Percentiles rank a stretch among this genome's conserved stretches.
phyloP scores from a whole-genome alignment of 2,329 filamentous ascomycete genomes.

The Fusarium tanahbumbuense region DNA sequence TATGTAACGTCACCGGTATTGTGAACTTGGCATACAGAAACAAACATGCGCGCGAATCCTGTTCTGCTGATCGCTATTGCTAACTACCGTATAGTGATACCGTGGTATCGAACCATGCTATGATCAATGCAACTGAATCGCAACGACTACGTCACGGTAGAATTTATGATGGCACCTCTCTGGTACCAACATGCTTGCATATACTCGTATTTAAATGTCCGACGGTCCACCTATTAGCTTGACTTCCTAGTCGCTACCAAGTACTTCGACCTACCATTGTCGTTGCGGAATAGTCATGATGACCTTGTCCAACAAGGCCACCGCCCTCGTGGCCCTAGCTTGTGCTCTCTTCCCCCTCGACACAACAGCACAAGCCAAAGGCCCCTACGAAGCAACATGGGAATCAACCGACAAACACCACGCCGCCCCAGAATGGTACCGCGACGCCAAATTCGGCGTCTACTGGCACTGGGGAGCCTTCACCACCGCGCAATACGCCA shows the following conservation, averaged over 20 bases:
- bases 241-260: background rate
- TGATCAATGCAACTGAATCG: background rate
- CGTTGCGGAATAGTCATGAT: background rate
- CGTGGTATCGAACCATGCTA: background rate
- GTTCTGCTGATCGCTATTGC: background rate
- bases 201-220: background rate
- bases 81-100: background rate
- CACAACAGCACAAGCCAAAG: background rate
- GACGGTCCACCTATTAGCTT: background rate
- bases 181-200: background rate
- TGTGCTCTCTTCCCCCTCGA: background rate
- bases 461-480: slow-evolving; percentile 33
- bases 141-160: background rate
- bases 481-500: slow-evolving; percentile 21
- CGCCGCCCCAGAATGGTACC: slow-evolving; percentile 24
- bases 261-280: background rate
- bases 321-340: background rate
- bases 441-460: slow-evolving; percentile 24
- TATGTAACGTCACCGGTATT: background rate
- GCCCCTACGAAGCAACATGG: slow-evolving; percentile 22
- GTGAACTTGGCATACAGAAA: background rate
- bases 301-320: background rate
- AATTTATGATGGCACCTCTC: background rate
- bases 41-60: slow-evolving; percentile 14
- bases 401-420: slow-evolving; percentile 25